A percentile compares a stretch with the other conserved stretches of the same genome.
Evolutionary conservation across 2,329 filamentous ascomycete genomes (phyloP).

Genomic region (Neocatenulostroma microsporum): DNA sequence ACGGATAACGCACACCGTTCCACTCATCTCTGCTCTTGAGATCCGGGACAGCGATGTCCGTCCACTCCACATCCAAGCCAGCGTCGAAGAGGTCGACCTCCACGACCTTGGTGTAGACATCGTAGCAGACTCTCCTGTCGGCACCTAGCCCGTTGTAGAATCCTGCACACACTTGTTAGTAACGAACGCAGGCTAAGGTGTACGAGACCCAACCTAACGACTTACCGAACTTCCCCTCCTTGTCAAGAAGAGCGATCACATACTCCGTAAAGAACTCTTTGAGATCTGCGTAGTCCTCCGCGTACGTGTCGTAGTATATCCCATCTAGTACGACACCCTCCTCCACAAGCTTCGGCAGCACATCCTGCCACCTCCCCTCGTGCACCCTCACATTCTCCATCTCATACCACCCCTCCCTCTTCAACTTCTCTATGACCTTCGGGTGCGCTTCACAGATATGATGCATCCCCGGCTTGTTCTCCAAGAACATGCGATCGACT

Average conservation of each 20-base stretch:
- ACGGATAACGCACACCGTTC: slow-evolving; percentile 78
- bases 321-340: slow-evolving; percentile 40
- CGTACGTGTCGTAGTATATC: slow-evolving; percentile 96
- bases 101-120: slow-evolving; percentile 83
- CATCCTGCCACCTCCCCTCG: slow-evolving; percentile 44
- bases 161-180: too few species aligned
- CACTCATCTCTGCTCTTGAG: slow-evolving; percentile 68
- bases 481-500: slow-evolving; percentile 41
- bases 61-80: slow-evolving; percentile 83
- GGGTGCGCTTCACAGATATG: slow-evolving; percentile 48
- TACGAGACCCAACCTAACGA: too few species aligned
- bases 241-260: slow-evolving; percentile 69
- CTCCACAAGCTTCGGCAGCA: slow-evolving; percentile 39
- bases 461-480: slow-evolving; percentile 36
- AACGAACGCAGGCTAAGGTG: too few species aligned
- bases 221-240: slow-evolving; percentile 49
- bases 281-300: slow-evolving; percentile 82
- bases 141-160: slow-evolving; percentile 76
- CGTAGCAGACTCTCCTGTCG: slow-evolving; percentile 86
- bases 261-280: slow-evolving; percentile 82
- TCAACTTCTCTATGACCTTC: slow-evolving; percentile 39
- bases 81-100: slow-evolving; percentile 87
- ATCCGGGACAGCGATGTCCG: slow-evolving; percentile 64
- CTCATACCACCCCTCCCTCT: slow-evolving; percentile 40
- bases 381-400: slow-evolving; percentile 44